Percentiles rank a stretch among this genome's conserved stretches.
These are phyloP conservation scores for Basipetospora sp. DNA, from an alignment of 2,329 filamentous ascomycete genomes.

Conservation along the genomic window DNA sequence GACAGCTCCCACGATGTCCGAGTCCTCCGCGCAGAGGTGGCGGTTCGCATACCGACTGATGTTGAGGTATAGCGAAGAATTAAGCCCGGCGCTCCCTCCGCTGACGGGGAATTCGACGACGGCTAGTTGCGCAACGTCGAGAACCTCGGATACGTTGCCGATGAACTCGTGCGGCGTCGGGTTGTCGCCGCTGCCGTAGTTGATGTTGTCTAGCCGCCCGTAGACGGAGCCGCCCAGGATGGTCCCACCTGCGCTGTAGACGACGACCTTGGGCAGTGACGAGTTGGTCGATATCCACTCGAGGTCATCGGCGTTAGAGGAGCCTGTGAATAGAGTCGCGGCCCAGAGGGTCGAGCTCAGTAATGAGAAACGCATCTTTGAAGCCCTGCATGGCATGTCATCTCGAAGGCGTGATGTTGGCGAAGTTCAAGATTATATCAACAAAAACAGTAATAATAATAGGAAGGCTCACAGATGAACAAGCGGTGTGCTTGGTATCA, in stretches of 20 bases:
- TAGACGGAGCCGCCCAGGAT: conserved; percentile 21
- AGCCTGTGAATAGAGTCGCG: no score
- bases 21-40: conserved; percentile 16
- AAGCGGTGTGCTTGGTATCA: no score
- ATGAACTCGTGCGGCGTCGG: conserved; percentile 15
- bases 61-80: conserved; percentile 20
- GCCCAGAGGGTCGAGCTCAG: no score
- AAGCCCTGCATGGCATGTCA: no score
- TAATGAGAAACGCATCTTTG: no score
- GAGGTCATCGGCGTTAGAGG: conserved; percentile 6
- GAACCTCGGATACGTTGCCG: conserved; percentile 17
- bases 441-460: no score
- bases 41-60: conserved; percentile 18
- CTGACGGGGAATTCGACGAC: conserved; percentile 14
- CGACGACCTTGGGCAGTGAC: conserved; percentile 16
- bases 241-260: conserved; percentile 16
- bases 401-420: no score
- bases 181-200: conserved; percentile 15
- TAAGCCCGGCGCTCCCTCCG: conserved; percentile 16
- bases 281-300: conserved; percentile 14
- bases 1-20: conserved; percentile 17
- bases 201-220: conserved; percentile 19
- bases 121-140: conserved; percentile 18
- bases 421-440: no score
- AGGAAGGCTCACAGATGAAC: no score